Base-by-base conservation (phyloP, 768 basidiomycete genomes). In the Albatrellus ellisii region DNA sequence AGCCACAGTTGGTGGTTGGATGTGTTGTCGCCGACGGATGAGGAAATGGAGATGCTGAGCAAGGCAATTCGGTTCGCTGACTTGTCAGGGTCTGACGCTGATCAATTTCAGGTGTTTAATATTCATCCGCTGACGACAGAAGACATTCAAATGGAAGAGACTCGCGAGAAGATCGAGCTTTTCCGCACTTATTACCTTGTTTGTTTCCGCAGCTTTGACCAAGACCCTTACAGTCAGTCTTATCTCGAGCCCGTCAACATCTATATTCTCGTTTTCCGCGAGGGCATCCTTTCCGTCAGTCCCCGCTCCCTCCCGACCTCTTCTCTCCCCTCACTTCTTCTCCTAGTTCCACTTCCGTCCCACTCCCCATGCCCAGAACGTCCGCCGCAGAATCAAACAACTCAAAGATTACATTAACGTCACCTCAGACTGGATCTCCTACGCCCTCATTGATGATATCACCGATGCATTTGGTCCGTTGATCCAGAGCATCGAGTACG, bases 361-460 rank as follows among this genome's bases (percentile, higher is more conserved):
- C 4, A 97, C 95, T 0, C 88, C 95, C 0, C 95, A 99, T 53
- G 92, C 95, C 0, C 91, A 95, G 59, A 98, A 94, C 58, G 95
- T 99, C 31, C 86, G 95, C 12, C 74, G 95, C 32, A 85, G 95
- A 31, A 99, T 99, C 55, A 98, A 95, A 62, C 95, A 98, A 57
- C 83, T 99, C 48, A 95, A 91, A 58, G 95, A 99, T 67, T 98
- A 98, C 64, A 98, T 99, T 59, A 83, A 74, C 49, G 95, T 98
- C 54, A 98, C 95, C 7, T 94, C 92, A 3, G 95, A 99, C 64
- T 99, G 95, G 95, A 99, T 99, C 50, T 97, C 92, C 4, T 99
- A 99, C 54, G 95, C 95, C 8, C 75, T 99, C 46, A 99, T 99
- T 56, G 95, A 99, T 63, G 95, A 99, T 62, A 98, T 99, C 59